Evolutionary conservation across 1,284 basidiomycete species (phyloP).

Genomic region (Boletus sp.): DNA sequence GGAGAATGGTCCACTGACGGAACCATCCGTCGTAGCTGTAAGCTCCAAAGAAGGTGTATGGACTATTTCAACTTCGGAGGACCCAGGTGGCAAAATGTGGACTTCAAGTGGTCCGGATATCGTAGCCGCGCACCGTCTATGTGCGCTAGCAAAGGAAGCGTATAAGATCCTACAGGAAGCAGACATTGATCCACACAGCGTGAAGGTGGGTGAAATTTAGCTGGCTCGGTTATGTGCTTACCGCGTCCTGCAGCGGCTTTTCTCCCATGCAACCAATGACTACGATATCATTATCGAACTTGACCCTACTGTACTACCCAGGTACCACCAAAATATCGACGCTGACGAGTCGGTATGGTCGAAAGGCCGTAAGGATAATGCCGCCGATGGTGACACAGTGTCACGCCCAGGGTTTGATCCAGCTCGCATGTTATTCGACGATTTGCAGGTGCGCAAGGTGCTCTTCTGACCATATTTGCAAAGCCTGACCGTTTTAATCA

Average conservation of each 20-base stretch:
- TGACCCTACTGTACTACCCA: conserved; percentile 61
- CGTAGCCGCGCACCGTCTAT: conserved; percentile 70
- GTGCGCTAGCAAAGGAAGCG: conserved; percentile 72
- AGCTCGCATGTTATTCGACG: conserved; percentile 62
- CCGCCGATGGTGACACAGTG: conserved; percentile 39
- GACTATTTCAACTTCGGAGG: conserved; percentile 81
- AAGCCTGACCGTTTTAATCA: conserved; percentile 32
- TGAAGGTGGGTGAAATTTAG: conserved; percentile 45
- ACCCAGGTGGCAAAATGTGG: conserved; percentile 77
- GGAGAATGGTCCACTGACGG: conserved; percentile 25
- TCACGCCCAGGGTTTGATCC: conserved; percentile 81
- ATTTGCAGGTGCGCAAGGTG: conserved; percentile 61
- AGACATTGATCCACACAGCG: conserved; percentile 37
- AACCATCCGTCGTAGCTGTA: conserved; percentile 23
- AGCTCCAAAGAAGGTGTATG: conserved; percentile 60
- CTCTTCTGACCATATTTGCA: neutral
- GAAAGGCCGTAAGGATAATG: conserved; percentile 46
- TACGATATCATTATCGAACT: conserved; percentile 88
- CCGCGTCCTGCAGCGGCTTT: conserved; percentile 58
- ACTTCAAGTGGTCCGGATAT: conserved; percentile 61
- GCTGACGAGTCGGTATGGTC: conserved; percentile 48
- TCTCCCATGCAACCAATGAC: conserved; percentile 78
- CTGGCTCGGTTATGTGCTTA: conserved; percentile 1
- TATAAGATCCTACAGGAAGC: conserved; percentile 37
- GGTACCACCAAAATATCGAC: conserved; percentile 69